phyloP scores from a whole-genome alignment of 345 rosid genomes.

The Crucihimalaya himalaica region DNA sequence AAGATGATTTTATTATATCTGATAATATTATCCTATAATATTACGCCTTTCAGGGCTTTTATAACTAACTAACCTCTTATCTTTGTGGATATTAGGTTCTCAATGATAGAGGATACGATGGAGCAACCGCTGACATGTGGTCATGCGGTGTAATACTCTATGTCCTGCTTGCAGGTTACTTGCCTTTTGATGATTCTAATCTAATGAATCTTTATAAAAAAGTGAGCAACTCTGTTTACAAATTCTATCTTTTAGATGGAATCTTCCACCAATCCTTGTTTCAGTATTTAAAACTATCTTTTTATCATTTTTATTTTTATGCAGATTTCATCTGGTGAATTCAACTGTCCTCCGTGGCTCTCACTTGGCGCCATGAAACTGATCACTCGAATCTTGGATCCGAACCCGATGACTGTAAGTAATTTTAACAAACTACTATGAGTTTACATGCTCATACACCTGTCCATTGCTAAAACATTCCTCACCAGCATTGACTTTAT shows the following conservation, averaged over 20 bases:
- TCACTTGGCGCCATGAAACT: constrained; percentile 84
- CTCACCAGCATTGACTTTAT: constrained; percentile 5
- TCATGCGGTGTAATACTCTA: constrained; percentile 97
- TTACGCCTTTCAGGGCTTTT: background rate
- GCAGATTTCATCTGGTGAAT: constrained; percentile 94
- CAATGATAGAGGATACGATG: constrained; percentile 92
- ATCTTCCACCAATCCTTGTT: background rate
- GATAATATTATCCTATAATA: background rate
- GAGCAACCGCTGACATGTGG: constrained; percentile 97
- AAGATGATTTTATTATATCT: background rate
- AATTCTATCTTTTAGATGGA: constrained; percentile 8
- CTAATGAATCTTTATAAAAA: constrained; percentile 89
- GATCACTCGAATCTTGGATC: constrained; percentile 84
- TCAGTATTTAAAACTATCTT: background rate
- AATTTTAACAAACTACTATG: constrained; percentile 2
- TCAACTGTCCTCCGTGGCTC: constrained; percentile 94
- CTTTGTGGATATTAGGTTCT: constrained; percentile 63
- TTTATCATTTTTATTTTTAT: constrained; percentile 8
- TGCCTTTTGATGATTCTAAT: constrained; percentile 99
- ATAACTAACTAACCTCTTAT: background rate
- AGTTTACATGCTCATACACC: background rate
- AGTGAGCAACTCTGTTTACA: constrained; percentile 58
- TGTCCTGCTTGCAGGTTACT: constrained; percentile 96
- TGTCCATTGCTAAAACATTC: background rate
- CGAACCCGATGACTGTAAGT: constrained; percentile 92